These are phyloP conservation scores for Cutaneotrichosporon sp. DNA, from an alignment of 1,284 basidiomycete species.

Conservation along the genomic window DNA sequence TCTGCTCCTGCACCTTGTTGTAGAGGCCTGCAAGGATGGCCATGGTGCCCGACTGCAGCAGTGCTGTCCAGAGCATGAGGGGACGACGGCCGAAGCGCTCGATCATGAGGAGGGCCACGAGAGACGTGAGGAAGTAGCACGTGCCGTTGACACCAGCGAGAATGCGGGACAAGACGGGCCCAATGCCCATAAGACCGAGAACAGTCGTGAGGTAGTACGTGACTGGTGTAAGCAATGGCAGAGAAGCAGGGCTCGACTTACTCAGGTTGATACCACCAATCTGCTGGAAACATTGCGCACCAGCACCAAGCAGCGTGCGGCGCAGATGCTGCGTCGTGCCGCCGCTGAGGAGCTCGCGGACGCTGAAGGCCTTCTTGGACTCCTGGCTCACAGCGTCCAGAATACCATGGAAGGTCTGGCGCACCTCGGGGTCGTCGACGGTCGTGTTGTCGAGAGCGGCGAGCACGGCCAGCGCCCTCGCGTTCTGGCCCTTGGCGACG, in stretches of 20 bases:
- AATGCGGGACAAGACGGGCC: slow-evolving; percentile 31
- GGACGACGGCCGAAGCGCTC: slow-evolving; percentile 38
- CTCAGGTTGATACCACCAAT: slow-evolving; percentile 39
- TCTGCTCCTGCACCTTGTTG: slow-evolving; percentile 21
- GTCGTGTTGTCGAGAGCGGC: slow-evolving; percentile 19
- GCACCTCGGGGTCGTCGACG: slow-evolving; percentile 28
- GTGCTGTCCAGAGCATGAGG: slow-evolving; percentile 39
- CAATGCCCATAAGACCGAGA: slow-evolving; percentile 35
- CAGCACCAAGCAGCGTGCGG: slow-evolving; percentile 47
- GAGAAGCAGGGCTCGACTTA: slow-evolving; percentile 13
- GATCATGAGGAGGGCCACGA: slow-evolving; percentile 38
- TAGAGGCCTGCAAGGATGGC: slow-evolving; percentile 40
- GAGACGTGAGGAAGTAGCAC: slow-evolving; percentile 47
- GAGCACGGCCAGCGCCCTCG: slow-evolving; percentile 37
- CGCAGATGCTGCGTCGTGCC: slow-evolving; percentile 50
- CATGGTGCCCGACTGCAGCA: slow-evolving; percentile 31
- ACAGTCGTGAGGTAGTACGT: slow-evolving; percentile 28
- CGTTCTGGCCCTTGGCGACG: slow-evolving; percentile 37
- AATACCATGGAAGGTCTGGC: slow-evolving; percentile 33
- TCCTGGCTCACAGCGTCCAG: slow-evolving; percentile 26
- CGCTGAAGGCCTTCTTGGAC: slow-evolving; percentile 17
- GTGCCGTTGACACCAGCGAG: slow-evolving; percentile 44
- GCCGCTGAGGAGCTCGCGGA: slow-evolving; percentile 36
- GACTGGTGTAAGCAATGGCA: not conserved
- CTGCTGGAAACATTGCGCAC: slow-evolving; percentile 50